Percentiles rank a stretch among this genome's conserved stretches.
Evolutionary conservation across 495 filamentous ascomycete species (phyloP).

Genomic region (Aspergillus avenaceus): DNA sequence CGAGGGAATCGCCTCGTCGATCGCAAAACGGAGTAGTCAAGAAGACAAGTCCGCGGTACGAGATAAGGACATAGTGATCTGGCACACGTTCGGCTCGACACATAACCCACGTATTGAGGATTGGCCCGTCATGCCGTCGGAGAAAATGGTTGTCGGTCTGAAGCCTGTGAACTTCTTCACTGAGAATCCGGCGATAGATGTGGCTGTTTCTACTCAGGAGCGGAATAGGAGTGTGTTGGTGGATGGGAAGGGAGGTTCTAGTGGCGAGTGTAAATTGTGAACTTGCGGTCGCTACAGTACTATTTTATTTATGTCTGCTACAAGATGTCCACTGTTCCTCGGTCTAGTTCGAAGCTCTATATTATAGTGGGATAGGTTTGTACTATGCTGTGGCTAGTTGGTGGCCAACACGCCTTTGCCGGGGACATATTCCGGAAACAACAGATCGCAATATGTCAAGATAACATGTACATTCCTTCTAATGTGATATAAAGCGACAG

Average conservation of each 20-base stretch:
- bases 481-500: too few relatives aligned
- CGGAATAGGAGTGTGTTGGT: slow-evolving; percentile 29
- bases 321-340: too few relatives aligned
- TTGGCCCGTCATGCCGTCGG: slow-evolving; percentile 60
- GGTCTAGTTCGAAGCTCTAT: too few relatives aligned
- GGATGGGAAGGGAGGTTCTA: neutral
- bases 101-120: slow-evolving; percentile 58
- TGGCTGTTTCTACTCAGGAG: slow-evolving; percentile 26
- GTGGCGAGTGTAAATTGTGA: too few relatives aligned
- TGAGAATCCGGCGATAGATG: slow-evolving; percentile 55
- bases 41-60: slow-evolving; percentile 33
- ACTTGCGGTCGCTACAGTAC: too few relatives aligned
- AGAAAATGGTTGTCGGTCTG: slow-evolving; percentile 46
- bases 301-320: too few relatives aligned
- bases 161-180: slow-evolving; percentile 73
- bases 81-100: slow-evolving; percentile 57
- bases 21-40: slow-evolving; percentile 5
- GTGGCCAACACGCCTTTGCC: too few relatives aligned
- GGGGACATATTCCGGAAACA: too few relatives aligned
- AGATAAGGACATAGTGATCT: slow-evolving; percentile 46
- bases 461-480: too few relatives aligned
- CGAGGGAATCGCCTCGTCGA: slow-evolving; percentile 24
- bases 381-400: too few relatives aligned
- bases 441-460: too few relatives aligned
- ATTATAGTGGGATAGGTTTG: too few relatives aligned